These are phyloP conservation scores for Globisporangium megalacanthum DNA, from an alignment of 352 stramenopile species.

Conservation along the genomic window DNA sequence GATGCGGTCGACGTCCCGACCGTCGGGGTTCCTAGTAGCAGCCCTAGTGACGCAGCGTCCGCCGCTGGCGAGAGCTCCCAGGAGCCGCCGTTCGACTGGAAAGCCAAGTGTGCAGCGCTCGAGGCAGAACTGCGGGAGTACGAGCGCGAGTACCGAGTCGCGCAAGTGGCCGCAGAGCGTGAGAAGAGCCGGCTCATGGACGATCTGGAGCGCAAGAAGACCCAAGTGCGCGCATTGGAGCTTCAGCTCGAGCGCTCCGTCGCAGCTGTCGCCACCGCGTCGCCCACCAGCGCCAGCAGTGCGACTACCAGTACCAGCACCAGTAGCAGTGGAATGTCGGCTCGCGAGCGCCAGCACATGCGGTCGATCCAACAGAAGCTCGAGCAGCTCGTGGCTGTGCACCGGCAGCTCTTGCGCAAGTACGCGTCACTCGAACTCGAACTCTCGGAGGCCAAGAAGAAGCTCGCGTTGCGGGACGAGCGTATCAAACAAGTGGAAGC, in stretches of 20 bases:
- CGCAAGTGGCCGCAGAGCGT: slow-evolving; percentile 46
- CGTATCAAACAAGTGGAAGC: slow-evolving; percentile 87
- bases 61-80: slow-evolving; percentile 31
- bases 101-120: slow-evolving; percentile 43
- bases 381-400: slow-evolving; percentile 87
- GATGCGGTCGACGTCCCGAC: background rate
- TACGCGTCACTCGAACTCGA: slow-evolving; percentile 88
- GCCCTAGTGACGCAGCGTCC: slow-evolving; percentile 5
- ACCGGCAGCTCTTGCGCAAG: slow-evolving; percentile 87
- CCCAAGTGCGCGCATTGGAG: slow-evolving; percentile 61
- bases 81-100: slow-evolving; percentile 41
- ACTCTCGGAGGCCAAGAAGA: slow-evolving; percentile 85
- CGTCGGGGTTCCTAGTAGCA: background rate
- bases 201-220: slow-evolving; percentile 61
- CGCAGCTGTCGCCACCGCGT: slow-evolving; percentile 8
- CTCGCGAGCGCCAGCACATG: slow-evolving; percentile 81
- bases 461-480: slow-evolving; percentile 84
- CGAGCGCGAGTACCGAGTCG: slow-evolving; percentile 59
- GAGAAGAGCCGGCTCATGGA: slow-evolving; percentile 59
- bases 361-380: slow-evolving; percentile 89
- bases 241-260: slow-evolving; percentile 37
- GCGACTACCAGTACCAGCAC: slow-evolving; percentile 20
- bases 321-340: slow-evolving; percentile 57
- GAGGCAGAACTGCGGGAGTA: slow-evolving; percentile 63
- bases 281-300: background rate